Conservation (phyloP, 768 basidiomycete species). For the Kwoniella shandongensis region DNA sequence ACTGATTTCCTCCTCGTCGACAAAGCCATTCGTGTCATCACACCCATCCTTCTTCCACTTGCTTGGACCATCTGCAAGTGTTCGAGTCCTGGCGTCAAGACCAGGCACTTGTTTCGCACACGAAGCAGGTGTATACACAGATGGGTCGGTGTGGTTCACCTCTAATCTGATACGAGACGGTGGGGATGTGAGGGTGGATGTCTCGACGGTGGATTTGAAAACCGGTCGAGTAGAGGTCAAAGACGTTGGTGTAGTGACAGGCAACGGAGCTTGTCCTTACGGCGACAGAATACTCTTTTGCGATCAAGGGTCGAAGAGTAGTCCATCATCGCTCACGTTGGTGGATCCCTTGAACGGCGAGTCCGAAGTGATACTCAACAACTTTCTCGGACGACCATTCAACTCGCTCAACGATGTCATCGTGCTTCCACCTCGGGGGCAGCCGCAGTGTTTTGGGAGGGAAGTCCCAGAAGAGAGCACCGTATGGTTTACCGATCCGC, state of each 20-base stretch:
- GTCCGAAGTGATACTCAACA: constrained; percentile 24
- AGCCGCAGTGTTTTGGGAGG: background rate
- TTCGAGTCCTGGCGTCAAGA: constrained; percentile 6
- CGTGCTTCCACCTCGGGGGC: constrained; percentile 16
- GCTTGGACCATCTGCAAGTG: constrained; percentile 2
- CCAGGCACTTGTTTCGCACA: constrained; percentile 19
- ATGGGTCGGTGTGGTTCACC: constrained; percentile 28
- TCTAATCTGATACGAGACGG: constrained; percentile 10
- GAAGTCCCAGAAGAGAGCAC: constrained; percentile 3
- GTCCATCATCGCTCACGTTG: constrained; percentile 20
- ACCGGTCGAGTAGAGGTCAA: background rate
- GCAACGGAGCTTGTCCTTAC: constrained; percentile 27
- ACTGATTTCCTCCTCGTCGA: background rate
- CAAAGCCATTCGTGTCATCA: constrained; percentile 13
- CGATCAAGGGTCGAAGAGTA: constrained; percentile 23
- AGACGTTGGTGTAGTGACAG: background rate
- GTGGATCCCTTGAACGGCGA: constrained; percentile 17
- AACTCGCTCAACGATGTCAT: constrained; percentile 38
- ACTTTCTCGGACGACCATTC: constrained; percentile 29
- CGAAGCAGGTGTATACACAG: constrained; percentile 31
- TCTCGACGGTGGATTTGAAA: constrained; percentile 7
- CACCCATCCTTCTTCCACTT: constrained; percentile 13
- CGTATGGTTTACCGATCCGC: constrained; percentile 34
- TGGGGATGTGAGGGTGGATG: constrained; percentile 2
- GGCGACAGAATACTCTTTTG: constrained; percentile 23